Conservation (phyloP, 1,284 basidiomycete genomes). For the Fomes fomentarius region DNA sequence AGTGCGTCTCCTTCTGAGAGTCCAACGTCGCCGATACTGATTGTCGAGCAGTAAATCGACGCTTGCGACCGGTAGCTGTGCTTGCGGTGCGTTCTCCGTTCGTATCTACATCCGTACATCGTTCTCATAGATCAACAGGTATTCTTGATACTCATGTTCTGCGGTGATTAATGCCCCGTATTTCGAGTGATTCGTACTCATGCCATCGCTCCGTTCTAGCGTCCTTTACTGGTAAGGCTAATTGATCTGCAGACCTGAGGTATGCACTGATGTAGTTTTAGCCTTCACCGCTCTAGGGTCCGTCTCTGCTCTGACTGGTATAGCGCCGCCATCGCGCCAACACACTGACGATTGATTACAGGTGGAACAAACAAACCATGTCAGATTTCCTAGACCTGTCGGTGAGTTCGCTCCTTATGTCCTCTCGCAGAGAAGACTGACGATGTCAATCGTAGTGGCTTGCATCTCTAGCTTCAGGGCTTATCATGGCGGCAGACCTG, state of each 20-base stretch:
- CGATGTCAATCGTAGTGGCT: slow-evolving; percentile 1
- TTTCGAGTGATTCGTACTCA: neutral
- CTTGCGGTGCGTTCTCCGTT: neutral
- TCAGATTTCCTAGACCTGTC: slow-evolving; percentile 1
- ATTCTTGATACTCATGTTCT: neutral
- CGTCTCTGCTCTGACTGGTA: neutral
- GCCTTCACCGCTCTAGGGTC: neutral
- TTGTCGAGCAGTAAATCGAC: neutral
- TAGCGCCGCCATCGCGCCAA: neutral
- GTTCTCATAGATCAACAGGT: neutral
- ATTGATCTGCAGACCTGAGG: neutral
- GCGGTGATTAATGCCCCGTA: neutral
- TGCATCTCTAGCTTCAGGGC: neutral
- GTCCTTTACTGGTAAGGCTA: neutral
- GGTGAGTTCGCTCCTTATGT: neutral
- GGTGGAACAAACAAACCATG: neutral
- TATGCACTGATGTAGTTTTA: neutral
- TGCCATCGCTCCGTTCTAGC: neutral
- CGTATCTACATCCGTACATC: too few relatives aligned
- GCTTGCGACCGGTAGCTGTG: neutral
- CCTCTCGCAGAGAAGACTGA: neutral
- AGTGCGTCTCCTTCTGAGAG: too few relatives aligned
- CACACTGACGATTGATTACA: neutral
- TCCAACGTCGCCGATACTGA: too few relatives aligned
- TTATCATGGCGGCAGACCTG: slow-evolving; percentile 11